A percentile compares a stretch with the other conserved stretches of the same genome.
Conservation (phyloP, 257 asterid genomes). For the Asclepias syriaca region DNA sequence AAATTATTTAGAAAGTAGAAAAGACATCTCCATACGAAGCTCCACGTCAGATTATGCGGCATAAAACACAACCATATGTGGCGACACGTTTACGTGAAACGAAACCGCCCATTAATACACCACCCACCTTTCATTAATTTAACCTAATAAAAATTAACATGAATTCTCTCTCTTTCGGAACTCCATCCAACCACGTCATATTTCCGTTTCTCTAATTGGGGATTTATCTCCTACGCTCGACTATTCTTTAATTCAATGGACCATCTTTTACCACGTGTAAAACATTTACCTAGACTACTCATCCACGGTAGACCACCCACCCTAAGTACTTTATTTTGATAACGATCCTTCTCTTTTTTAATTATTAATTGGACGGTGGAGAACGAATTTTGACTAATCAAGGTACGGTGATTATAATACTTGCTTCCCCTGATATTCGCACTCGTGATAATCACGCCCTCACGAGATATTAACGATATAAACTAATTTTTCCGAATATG, state of each 20-base stretch:
- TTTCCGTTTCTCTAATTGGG: neutral
- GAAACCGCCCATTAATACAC: neutral
- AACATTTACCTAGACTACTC: neutral
- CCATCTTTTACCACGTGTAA: slow-evolving; percentile 16
- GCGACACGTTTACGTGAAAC: slow-evolving; percentile 22
- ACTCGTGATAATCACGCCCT: slow-evolving; percentile 10
- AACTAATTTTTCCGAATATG: neutral
- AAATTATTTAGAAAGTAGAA: no score
- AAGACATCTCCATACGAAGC: neutral
- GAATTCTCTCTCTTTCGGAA: neutral
- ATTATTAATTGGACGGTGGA: slow-evolving; percentile 17
- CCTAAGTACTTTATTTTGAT: no score
- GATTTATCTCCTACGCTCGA: slow-evolving; percentile 2
- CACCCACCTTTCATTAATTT: neutral
- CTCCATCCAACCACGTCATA: slow-evolving; percentile 4
- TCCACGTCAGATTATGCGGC: neutral
- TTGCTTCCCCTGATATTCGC: slow-evolving; percentile 4
- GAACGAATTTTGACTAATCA: slow-evolving; percentile 18
- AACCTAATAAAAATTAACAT: no score
- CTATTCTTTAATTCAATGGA: neutral
- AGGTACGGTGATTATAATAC: slow-evolving; percentile 16
- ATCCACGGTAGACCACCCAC: no score
- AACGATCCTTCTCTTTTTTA: neutral
- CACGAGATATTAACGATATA: slow-evolving; percentile 1
- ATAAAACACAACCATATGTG: slow-evolving; percentile 8